Percentiles rank a stretch among this genome's conserved stretches.
Evolutionary conservation across 257 asterid genomes (phyloP).

Genomic region (Ehretia macrophylla): DNA sequence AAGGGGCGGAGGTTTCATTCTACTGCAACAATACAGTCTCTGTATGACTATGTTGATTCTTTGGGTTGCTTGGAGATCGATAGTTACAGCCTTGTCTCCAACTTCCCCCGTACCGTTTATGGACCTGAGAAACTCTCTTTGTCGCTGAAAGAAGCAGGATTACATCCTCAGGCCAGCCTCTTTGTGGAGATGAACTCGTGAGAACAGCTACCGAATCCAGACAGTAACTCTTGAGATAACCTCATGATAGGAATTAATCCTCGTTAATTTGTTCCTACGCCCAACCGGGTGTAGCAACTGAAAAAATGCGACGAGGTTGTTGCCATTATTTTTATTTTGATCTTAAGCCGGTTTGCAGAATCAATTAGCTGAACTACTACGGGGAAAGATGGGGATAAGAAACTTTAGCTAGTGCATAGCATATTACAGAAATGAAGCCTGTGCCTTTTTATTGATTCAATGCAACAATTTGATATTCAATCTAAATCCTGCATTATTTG

Average conservation of each 20-base stretch:
- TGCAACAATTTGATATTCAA: too few species aligned
- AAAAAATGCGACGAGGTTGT: too few species aligned
- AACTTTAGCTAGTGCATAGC: too few species aligned
- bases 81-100: constrained; percentile 67
- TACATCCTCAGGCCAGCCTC: constrained; percentile 98
- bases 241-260: background rate
- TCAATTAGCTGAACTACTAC: too few species aligned
- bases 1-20: constrained; percentile 79
- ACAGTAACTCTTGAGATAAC: background rate
- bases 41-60: constrained; percentile 89
- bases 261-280: too few species aligned
- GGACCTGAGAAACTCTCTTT: constrained; percentile 55
- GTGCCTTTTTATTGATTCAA: too few species aligned
- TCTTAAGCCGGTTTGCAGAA: too few species aligned
- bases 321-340: too few species aligned
- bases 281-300: too few species aligned
- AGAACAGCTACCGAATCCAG: background rate
- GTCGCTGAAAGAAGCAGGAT: constrained; percentile 77
- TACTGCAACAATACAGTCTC: constrained; percentile 48
- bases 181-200: constrained; percentile 64
- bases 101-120: constrained; percentile 83
- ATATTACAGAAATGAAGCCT: too few species aligned
- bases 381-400: too few species aligned
- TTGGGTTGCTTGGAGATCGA: constrained; percentile 69
- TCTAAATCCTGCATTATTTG: too few species aligned